Conservation (phyloP, 2,329 filamentous ascomycete genomes). For the Bretziella fagacearum region DNA sequence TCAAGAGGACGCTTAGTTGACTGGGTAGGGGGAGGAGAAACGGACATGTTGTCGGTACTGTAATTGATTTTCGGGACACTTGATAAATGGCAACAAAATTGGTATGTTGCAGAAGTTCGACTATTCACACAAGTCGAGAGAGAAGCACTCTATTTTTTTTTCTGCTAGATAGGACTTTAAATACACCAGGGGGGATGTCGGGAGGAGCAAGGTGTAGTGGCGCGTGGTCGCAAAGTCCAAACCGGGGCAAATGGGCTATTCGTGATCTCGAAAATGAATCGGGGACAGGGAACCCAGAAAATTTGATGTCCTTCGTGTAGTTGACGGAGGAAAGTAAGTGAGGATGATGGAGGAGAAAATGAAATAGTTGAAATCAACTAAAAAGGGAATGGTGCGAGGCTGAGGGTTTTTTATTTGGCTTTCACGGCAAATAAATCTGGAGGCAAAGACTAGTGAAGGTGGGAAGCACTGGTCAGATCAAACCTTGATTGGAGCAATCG, state of each 20-base stretch:
- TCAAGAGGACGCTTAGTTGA: constrained; percentile 85
- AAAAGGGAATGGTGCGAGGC: too few relatives aligned
- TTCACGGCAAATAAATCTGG: background rate
- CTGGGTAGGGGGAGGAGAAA: constrained; percentile 49
- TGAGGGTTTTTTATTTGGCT: too few relatives aligned
- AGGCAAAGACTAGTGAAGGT: background rate
- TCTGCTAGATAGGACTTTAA: constrained; percentile 11
- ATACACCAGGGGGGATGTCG: constrained; percentile 10
- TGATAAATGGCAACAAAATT: background rate
- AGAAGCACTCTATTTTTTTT: constrained; percentile 1
- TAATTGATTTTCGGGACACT: constrained; percentile 1
- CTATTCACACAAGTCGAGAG: background rate
- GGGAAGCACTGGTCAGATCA: background rate
- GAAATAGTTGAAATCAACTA: too few relatives aligned
- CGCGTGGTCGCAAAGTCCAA: constrained; percentile 9
- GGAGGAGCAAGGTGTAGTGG: constrained; percentile 13
- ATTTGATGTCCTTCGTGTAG: background rate
- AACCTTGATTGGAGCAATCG: background rate
- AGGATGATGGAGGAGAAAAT: background rate
- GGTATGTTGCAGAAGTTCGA: background rate
- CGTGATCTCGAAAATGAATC: constrained; percentile 3
- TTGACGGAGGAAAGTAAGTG: background rate
- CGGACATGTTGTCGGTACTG: constrained; percentile 46
- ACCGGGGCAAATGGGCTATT: constrained; percentile 7
- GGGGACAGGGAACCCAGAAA: background rate